Base-by-base conservation (phyloP, 306 rosid species). In the Acmispon strigosus region DNA sequence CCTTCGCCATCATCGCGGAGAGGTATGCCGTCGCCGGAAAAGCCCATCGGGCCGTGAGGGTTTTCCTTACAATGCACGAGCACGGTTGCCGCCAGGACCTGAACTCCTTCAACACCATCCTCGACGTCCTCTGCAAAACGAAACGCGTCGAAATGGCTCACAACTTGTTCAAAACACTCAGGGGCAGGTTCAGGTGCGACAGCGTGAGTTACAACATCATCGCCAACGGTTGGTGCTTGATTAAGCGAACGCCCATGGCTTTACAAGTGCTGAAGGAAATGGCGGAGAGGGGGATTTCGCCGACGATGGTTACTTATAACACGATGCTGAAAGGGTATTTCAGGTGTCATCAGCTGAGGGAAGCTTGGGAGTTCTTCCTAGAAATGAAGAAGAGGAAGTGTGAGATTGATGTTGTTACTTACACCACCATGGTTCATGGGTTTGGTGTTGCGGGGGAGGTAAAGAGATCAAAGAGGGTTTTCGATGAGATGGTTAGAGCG, bases 211-310 rank as follows among this genome's bases (percentile, higher is more conserved):
- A 89, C 44, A 91, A 94, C 48, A 81, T 82, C 5, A 80, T 94
- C 64, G 97, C 85, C 1, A 89, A 94, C n/a, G 97, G 99, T 18
- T 91, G 89, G 89, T 90, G 97, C 57, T 80, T 86, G 83, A 59
- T 86, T 43, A 91, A 84, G 83, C 76, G 88, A 43, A 80, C 84
- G 0, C 95, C 96, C 0, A 91, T 80, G 81, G 97, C 96, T 0
- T 47, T 89, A 47, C 85, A 84, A 84, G 78, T 94, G 52, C 63
- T 94, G 81, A 86, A 84, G 87, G 91, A 91, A 74, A 94, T 94
- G 97, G 91, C 90, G 70, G 85, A 83, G 78, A 86, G 88, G 29
- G 95, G 96, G 63, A 70, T 89, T 9, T 69, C 56, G 9, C 96
- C 92, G 4, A 87, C 82, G 19, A 69, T 83, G 72, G 74, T 79